Base-by-base conservation (phyloP, 2,329 filamentous ascomycete genomes). In the Xylariaceae sp. region DNA sequence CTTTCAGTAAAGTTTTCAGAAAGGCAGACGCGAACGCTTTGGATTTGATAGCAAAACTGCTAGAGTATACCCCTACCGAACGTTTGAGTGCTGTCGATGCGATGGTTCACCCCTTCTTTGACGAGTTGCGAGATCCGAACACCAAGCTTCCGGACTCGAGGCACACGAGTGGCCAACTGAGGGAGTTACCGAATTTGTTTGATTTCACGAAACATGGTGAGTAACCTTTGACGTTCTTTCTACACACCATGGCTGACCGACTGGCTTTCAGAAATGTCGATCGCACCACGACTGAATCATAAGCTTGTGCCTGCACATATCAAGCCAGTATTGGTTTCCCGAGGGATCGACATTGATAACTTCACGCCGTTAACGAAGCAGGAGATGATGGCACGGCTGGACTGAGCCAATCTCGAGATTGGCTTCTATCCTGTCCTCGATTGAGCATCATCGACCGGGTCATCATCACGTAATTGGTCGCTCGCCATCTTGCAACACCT, bases 91-190 rank as follows among this genome's bases (percentile, higher is more conserved):
- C 94, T 18, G 85, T 99, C 56, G 90, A 97, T 65, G 94, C 94
- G 45, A 96, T 99, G 91, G 87, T 95, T 50, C 94, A 99, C 65
- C 90, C 94, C 35, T 99, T 97, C 81, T 99, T 99, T 66, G 92
- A 99, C 65, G 94, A 99, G 72, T 79, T 99, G 56, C 83, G 94
- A 64, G 90, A 96, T 64, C 89, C 90, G n/a, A 84, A 71, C 68
- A 97, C 91, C 52, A 89, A 87, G 69, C 79, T 99, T 58, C 94
- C 92, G 10, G 94, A 99, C 69, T 99, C 94, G 19, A 87, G 94
- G 67, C 90, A 96, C 72, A 82, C 89, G 54, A 89, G 87, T 59
- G 87, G 87, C 54, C 79, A 87, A 42, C 72, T 87, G 44, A 87
- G 87, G 67, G 91, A 96, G 53, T 74, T 99, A 45, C 94, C 94